Base-by-base conservation (phyloP, 2,329 filamentous ascomycete genomes). In the Monilinia laxa region DNA sequence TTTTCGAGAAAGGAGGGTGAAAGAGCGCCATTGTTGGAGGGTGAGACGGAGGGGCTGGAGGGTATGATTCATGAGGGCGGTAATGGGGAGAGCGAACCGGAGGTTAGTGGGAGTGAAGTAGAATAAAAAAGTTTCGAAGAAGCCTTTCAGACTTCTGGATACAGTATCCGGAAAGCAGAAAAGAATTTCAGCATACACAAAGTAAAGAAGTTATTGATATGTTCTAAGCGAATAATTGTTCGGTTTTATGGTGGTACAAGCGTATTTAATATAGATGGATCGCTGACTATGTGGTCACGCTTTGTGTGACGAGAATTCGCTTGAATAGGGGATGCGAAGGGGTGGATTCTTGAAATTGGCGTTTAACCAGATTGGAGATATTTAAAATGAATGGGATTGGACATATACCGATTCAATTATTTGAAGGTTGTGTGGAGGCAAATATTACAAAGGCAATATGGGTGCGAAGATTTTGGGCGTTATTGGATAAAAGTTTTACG, bases 1-100 rank as follows among this genome's bases (percentile, higher is more conserved):
- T 82, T 82, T 69, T 72, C 75, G 4, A 75, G 82, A 42, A 73
- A 78, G 18, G 78, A 81, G 64, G 80, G 79, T 5, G 79, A 84
- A 69, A 69, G 83, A 53, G 81, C 83, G 40, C 81, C 82, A 14
- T 71, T 85, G 18, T 76, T 85, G 55, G 81, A 78, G 2, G 78
- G 71, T 1, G 83, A 86, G 74, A 80, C 79, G 38, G 82, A 85
- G 47, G 79, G 80, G 0, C 72, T 86, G 52, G 73, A 76, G 45
- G 81, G 80, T 0, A 85, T 85, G 83, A 75, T 81, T 9, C 80
- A 83, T 73, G 80, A 81, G 11, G 71, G 55, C 42, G 77, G 76
- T 28, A 76, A 73, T 45, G 72, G 71, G 1, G 75, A 76, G 47
- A 76, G 75, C 38, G 77, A 75, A 51, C 76, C 74, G 28, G 77